These are phyloP conservation scores for Backusella parvicylindrica DNA, from an alignment of 192 early-diverging fungal genomes.

Conservation along the genomic window DNA sequence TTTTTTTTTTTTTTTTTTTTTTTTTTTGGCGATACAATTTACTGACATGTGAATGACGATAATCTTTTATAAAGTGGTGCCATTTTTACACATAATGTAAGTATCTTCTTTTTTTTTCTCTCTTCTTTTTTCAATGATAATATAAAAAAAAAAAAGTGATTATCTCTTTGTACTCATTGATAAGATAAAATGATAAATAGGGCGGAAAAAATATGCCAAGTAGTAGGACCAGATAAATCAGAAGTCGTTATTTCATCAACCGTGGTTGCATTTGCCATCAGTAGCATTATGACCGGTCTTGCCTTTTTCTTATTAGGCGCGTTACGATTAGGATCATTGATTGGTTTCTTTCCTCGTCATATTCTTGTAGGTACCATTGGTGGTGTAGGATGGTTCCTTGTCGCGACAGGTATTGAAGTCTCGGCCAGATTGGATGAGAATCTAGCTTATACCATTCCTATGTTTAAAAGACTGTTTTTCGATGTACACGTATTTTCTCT, in stretches of 20 bases:
- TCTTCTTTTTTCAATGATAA: background rate
- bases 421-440: conserved; percentile 56
- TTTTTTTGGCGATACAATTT: background rate
- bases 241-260: conserved; percentile 83
- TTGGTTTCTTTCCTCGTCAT: conserved; percentile 86
- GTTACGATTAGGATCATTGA: conserved; percentile 73
- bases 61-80: conserved; percentile 22
- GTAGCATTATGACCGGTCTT: conserved; percentile 85
- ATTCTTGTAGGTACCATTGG: conserved; percentile 95
- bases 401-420: conserved; percentile 91
- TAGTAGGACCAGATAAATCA: conserved; percentile 56
- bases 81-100: conserved; percentile 39
- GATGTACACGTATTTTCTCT: conserved; percentile 62
- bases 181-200: conserved; percentile 24
- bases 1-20: conserved; percentile 1
- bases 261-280: conserved; percentile 83
- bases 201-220: conserved; percentile 58
- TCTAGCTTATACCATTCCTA: conserved; percentile 56
- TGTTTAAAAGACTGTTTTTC: conserved; percentile 62
- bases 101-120: background rate
- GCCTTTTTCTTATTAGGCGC: conserved; percentile 84
- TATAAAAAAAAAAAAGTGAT: background rate
- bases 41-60: background rate
- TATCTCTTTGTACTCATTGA: conserved; percentile 1
- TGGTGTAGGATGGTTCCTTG: conserved; percentile 92